phyloP scores from a whole-genome alignment of 495 filamentous ascomycete genomes.

The Pseudomonodictys pantanalensis region DNA sequence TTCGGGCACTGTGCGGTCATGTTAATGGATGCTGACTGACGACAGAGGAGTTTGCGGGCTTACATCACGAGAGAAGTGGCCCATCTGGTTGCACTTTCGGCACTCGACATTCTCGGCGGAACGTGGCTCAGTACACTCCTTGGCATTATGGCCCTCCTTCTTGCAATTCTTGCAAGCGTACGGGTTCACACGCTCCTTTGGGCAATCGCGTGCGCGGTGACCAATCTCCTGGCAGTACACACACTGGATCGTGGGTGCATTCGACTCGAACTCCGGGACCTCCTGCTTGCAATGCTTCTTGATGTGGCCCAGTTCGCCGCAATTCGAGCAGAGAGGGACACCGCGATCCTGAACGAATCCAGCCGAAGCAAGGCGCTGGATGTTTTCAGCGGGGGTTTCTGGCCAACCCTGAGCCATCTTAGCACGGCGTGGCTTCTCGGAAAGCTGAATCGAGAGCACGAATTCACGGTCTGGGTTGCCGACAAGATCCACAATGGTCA shows the following conservation, averaged over 20 bases:
- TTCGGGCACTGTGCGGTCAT: conserved; percentile 59
- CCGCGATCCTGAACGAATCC: conserved; percentile 66
- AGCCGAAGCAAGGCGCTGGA: conserved; percentile 68
- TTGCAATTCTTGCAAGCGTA: conserved; percentile 82
- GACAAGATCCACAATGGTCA: conserved; percentile 79
- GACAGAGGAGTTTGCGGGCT: not conserved
- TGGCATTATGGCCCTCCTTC: conserved; percentile 56
- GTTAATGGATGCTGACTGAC: not conserved
- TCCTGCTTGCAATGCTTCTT: conserved; percentile 63
- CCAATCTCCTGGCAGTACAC: conserved; percentile 68
- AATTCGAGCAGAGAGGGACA: conserved; percentile 67
- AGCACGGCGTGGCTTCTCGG: conserved; percentile 60
- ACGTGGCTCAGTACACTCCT: conserved; percentile 68
- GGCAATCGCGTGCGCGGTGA: conserved; percentile 70
- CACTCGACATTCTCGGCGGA: conserved; percentile 75
- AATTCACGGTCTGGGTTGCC: conserved; percentile 76
- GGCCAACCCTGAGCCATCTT: conserved; percentile 65
- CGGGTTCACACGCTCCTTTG: conserved; percentile 51
- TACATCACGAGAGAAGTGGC: conserved; percentile 74
- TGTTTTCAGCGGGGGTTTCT: conserved; percentile 60
- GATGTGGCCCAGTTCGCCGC: conserved; percentile 73
- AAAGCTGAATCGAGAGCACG: conserved; percentile 65
- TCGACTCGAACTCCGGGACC: conserved; percentile 38
- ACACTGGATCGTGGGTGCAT: conserved; percentile 58
- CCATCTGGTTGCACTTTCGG: conserved; percentile 68